Base-by-base conservation (phyloP, 768 basidiomycete species). In the Suillus americanus region DNA sequence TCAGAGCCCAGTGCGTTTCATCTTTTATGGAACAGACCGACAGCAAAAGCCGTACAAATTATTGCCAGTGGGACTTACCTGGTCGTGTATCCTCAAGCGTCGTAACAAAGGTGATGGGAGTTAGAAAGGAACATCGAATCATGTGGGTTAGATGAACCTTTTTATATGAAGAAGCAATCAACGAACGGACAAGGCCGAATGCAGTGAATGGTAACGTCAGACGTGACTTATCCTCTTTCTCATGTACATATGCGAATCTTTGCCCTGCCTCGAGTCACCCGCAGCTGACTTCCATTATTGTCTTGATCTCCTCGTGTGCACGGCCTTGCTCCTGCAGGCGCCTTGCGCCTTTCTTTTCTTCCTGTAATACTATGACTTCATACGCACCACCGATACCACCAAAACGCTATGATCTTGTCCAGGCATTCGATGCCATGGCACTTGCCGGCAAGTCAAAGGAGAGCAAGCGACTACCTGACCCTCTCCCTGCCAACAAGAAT, bases 1-100 rank as follows among this genome's bases (percentile, higher is more conserved):
- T 85, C 84, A 85, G 84, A 86, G 85, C 84, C 84, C 85, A 86
- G 84, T 85, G 84, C 85, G 78, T 79, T 83, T 85, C 84, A 80
- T 86, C 85, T 53, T 66, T 51, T 35, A 28, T 41, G 33, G 18
- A 43, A 14, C 20, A 30, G 50, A 30, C 16, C 50, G 7, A 33
- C 28, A 53, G 25, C 50, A 30, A 9, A 16, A 18, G 28, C 16
- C 4, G 28, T 20, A 53, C 51, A 53, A 53, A 35, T 55, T 5
- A 20, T 20, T n/a, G 30, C 30, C 20, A 37, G 7, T 37, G 14
- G 3, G 35, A 56, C 55, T 56, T 23, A 56, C 56, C 56, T 40
- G 56, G 40, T 16, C 8, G 37, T n/a, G 35, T 16, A 14, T 23
- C 50, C 16, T 51, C 28, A 51, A 50, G 53, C 33, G 20, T 54